Base-by-base conservation (phyloP, 192 early-diverging fungal species). In the Rhizophagus prolifer region DNA sequence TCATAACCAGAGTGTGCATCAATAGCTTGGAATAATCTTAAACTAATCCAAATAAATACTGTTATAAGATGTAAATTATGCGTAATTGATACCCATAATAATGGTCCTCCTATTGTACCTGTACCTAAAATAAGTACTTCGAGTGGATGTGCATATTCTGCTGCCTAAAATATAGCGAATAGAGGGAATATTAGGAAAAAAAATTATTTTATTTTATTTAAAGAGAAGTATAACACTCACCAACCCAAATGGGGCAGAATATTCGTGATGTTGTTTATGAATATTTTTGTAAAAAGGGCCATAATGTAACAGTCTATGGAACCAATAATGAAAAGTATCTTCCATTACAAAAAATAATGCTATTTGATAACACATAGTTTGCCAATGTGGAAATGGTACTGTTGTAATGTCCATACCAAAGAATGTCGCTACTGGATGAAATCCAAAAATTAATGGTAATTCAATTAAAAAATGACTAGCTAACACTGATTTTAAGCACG, bases 261-360 rank as follows among this genome's bases (percentile, higher is more conserved):
- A 96, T 81, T 94, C 90, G 85, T 98, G 96, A 85, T 98, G 95
- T 13, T 92, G 85, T 85, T 98, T 98, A 91, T 98, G 96, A 73
- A 98, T 92, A 73, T 87, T 81, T 77, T 94, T 94, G 85, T 98
- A 98, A 75, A 96, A 83, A 44, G 90, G 87, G 4, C 92, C 91
- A 80, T 91, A 93, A 88, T 98, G 96, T 68, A 98, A 87, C 62
- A 89, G 83, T 41, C 95, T 91, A 85, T 98, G 96, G 26, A 90
- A 84, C 87, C 88, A 94, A 90, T 97, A 98, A 79, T 96, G 95
- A 82, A 89, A 95, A n/a, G 90, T 86, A 77, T 98, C 96, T 81
- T 97, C 95, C 67, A 92, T 83, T 34, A 97, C 72, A 66, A 98
- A 89, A 79, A 94, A 97, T 74, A 93, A 81, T 23, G 86, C 84